Percentiles rank a stretch among this genome's conserved stretches.
These are phyloP conservation scores for Fragaria ananassa DNA, from an alignment of 306 rosid species.

Conservation along the genomic window DNA sequence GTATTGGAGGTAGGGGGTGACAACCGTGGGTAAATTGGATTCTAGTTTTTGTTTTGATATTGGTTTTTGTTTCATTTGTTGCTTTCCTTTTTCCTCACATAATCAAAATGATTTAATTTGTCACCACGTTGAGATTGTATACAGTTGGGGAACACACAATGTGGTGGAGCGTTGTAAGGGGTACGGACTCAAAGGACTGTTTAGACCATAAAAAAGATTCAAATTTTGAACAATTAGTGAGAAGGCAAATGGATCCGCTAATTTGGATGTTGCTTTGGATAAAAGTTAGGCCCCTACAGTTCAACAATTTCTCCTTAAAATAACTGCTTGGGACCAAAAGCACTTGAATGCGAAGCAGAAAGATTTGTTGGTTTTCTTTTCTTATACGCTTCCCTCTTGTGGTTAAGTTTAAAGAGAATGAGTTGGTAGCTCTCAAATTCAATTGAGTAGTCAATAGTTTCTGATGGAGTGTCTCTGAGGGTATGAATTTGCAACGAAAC, in stretches of 20 bases:
- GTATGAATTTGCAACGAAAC: not conserved
- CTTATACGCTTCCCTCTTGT: not conserved
- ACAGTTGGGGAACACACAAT: constrained; percentile 32
- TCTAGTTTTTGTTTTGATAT: not conserved
- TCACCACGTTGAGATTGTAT: constrained; percentile 23
- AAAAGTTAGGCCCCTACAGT: not conserved
- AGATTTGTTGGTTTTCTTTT: not conserved
- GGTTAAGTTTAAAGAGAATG: not conserved
- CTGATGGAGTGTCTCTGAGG: not conserved
- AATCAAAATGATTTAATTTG: constrained; percentile 11
- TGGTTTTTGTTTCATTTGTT: constrained; percentile 2
- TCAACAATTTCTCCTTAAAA: not conserved
- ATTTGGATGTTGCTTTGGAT: not conserved
- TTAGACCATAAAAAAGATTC: not conserved
- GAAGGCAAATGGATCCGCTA: not conserved
- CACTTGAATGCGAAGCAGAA: constrained; percentile 1
- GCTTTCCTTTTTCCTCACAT: not conserved
- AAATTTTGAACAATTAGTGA: not conserved
- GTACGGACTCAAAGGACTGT: not conserved
- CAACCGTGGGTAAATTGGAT: not conserved
- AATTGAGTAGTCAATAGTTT: not conserved
- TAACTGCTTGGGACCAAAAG: constrained; percentile 2
- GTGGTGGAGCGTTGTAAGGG: constrained; percentile 7
- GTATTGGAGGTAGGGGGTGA: not conserved
- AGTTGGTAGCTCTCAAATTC: not conserved